Evolutionary conservation across 768 basidiomycete species (phyloP).

Genomic region (Rhodotorula paludigena): DNA sequence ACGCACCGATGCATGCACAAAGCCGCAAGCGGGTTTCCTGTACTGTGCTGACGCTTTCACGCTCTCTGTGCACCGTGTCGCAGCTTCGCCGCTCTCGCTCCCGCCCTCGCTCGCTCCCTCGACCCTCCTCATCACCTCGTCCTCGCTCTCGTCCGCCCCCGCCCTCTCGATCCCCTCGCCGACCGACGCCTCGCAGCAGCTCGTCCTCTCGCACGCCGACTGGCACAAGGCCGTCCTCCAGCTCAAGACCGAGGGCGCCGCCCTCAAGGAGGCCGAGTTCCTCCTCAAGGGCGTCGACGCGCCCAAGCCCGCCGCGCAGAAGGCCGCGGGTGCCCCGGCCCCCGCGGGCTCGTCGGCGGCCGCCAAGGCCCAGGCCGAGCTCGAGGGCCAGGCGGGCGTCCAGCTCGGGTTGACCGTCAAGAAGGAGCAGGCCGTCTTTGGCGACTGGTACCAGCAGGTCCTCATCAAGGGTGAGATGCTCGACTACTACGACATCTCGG

Average conservation of each 20-base stretch:
- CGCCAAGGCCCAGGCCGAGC: constrained; percentile 8
- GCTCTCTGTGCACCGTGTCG: neutral
- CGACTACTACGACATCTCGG: constrained; percentile 97
- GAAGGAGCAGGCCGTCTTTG: constrained; percentile 43
- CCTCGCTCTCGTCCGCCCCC: constrained; percentile 44
- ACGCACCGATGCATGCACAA: too few species aligned
- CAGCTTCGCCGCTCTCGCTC: constrained; percentile 42
- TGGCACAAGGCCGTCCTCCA: constrained; percentile 74
- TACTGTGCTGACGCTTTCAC: too few species aligned
- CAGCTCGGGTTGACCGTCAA: constrained; percentile 43
- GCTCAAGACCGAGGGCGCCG: constrained; percentile 85
- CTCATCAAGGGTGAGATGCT: constrained; percentile 97
- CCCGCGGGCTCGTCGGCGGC: neutral
- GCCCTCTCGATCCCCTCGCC: constrained; percentile 55
- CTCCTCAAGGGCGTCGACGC: constrained; percentile 62
- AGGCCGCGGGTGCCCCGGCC: neutral
- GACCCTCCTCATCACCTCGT: constrained; percentile 33
- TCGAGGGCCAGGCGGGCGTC: constrained; percentile 38
- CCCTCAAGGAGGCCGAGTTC: constrained; percentile 94
- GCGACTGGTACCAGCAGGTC: constrained; percentile 54
- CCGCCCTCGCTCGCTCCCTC: constrained; percentile 40
- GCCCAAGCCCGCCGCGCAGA: constrained; percentile 48
- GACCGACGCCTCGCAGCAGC: constrained; percentile 47
- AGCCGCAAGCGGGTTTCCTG: too few species aligned
- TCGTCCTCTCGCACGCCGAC: constrained; percentile 31